A percentile compares a stretch with the other conserved stretches of the same genome.
Conservation (phyloP, 495 filamentous ascomycete genomes). For the Beverwykella pulmonaria region DNA sequence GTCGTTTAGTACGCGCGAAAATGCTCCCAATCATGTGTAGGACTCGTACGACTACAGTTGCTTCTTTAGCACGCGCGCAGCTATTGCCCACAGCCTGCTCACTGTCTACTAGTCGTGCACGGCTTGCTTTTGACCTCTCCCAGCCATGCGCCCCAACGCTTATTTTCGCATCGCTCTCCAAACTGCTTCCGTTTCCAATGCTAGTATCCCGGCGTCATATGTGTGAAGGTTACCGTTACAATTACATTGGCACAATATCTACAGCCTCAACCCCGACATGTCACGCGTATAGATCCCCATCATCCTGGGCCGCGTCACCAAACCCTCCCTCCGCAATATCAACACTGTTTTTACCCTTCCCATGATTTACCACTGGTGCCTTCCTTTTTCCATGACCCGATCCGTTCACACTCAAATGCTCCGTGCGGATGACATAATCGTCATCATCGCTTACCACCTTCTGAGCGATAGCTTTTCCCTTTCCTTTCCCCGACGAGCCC, state of each 20-base stretch:
- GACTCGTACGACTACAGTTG: too few relatives aligned
- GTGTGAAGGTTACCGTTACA: too few relatives aligned
- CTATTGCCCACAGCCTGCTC: not conserved
- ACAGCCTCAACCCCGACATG: not conserved
- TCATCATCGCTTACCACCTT: constrained; percentile 38
- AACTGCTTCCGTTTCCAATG: too few relatives aligned
- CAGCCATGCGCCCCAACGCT: not conserved
- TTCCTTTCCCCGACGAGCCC: constrained; percentile 53
- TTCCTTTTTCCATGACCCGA: constrained; percentile 51
- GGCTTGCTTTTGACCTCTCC: not conserved
- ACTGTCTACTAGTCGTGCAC: not conserved
- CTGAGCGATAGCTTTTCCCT: constrained; percentile 42
- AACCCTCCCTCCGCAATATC: constrained; percentile 39
- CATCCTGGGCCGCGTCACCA: constrained; percentile 43
- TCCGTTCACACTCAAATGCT: constrained; percentile 46
- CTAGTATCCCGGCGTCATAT: too few relatives aligned
- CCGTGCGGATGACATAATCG: constrained; percentile 51
- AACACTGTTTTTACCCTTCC: constrained; percentile 53
- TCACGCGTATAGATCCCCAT: constrained; percentile 40
- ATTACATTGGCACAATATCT: constrained; percentile 13
- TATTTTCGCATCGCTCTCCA: not conserved
- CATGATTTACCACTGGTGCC: constrained; percentile 45
- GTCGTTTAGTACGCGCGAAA: too few relatives aligned
- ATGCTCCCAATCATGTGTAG: too few relatives aligned
- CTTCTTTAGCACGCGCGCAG: too few relatives aligned